Percentiles rank a stretch among this genome's conserved stretches.
Conservation (phyloP, 2,329 filamentous ascomycete genomes). For the Xylaria sp. region DNA sequence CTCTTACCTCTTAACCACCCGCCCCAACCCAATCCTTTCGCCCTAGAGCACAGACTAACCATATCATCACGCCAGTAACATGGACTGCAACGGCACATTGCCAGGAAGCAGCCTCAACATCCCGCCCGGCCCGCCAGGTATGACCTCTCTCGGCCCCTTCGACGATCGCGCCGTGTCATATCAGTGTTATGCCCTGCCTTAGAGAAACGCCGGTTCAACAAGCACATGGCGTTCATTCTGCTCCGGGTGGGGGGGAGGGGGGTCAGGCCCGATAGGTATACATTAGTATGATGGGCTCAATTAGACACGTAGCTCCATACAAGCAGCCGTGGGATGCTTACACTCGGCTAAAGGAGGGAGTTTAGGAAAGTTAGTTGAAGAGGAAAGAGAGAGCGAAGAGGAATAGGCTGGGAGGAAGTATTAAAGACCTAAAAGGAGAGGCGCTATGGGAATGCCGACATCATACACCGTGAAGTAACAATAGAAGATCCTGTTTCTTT, state of each 20-base stretch:
- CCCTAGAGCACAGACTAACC: neutral
- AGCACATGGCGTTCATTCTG: neutral
- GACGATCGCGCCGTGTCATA: conserved; percentile 41
- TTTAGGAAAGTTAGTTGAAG: no score
- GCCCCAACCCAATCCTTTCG: no score
- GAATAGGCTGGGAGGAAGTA: no score
- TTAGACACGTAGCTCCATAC: no score
- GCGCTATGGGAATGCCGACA: no score
- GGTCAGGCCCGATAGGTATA: neutral
- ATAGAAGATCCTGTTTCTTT: no score
- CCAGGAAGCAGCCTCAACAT: conserved; percentile 37
- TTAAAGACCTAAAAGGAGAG: no score
- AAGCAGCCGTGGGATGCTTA: no score
- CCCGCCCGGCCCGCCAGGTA: conserved; percentile 39
- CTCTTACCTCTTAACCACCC: no score
- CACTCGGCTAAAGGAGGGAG: no score
- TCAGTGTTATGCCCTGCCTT: conserved; percentile 36
- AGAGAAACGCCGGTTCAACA: neutral
- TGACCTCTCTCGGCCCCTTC: conserved; percentile 35
- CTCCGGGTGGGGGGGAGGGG: neutral
- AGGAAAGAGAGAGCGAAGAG: no score
- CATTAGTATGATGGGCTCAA: neutral
- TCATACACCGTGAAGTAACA: no score
- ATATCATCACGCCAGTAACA: conserved; percentile 31
- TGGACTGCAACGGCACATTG: conserved; percentile 34